A percentile compares a stretch with the other conserved stretches of the same genome.
Conservation (phyloP, 164 flowering plant genomes). For the Dillenia turbinata region DNA sequence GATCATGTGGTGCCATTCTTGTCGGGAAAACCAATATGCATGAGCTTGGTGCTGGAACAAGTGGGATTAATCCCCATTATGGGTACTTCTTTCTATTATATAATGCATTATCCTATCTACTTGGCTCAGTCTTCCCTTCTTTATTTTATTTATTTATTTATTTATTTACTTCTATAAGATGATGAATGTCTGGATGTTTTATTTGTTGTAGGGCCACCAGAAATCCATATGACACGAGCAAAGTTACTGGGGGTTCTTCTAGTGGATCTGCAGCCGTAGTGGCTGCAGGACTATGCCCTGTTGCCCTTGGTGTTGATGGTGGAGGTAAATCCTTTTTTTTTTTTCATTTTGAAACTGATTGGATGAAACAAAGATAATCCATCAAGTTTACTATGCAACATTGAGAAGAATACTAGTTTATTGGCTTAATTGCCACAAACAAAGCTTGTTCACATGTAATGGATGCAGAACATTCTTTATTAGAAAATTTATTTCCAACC, state of each 20-base stretch:
- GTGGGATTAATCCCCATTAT: slow-evolving; percentile 96
- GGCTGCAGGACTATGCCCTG: slow-evolving; percentile 90
- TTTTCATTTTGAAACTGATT: neutral
- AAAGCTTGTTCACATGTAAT: too few relatives aligned
- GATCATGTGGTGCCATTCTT: slow-evolving; percentile 79
- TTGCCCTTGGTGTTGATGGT: slow-evolving; percentile 94
- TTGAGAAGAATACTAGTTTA: too few relatives aligned
- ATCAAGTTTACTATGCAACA: neutral
- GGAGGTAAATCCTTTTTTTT: slow-evolving; percentile 53
- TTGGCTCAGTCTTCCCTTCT: neutral
- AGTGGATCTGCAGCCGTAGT: slow-evolving; percentile 98
- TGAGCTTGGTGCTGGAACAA: slow-evolving; percentile 90
- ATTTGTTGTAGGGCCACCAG: slow-evolving; percentile 45
- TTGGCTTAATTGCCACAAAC: too few relatives aligned
- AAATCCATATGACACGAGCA: slow-evolving; percentile 68
- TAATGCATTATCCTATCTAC: too few relatives aligned
- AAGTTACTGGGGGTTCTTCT: slow-evolving; percentile 85
- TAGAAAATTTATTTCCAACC: too few relatives aligned
- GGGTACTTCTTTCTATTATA: slow-evolving; percentile 40
- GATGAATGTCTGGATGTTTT: too few relatives aligned
- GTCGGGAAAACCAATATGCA: slow-evolving; percentile 98
- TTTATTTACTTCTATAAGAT: neutral
- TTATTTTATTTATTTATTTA: neutral
- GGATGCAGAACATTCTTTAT: too few relatives aligned
- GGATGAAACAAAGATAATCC: neutral